phyloP scores from a whole-genome alignment of 2,329 filamentous ascomycete genomes.

The Claviceps pazoutovae region DNA sequence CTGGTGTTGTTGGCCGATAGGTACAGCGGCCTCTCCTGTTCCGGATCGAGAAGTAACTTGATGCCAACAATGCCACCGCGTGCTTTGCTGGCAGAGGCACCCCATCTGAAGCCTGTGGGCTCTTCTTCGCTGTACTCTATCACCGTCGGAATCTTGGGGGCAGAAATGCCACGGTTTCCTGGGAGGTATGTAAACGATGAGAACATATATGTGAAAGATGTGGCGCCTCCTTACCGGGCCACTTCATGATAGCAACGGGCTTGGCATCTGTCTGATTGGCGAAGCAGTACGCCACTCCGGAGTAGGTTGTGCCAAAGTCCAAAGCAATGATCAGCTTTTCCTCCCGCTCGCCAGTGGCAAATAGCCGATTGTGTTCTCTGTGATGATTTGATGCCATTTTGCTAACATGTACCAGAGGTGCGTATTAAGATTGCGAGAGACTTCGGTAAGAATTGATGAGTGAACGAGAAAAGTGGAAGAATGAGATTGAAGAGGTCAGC shows the following conservation, averaged over 20 bases:
- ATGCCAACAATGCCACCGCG: constrained; percentile 7
- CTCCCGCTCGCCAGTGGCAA: not conserved
- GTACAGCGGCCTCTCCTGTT: constrained; percentile 7
- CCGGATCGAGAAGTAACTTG: constrained; percentile 10
- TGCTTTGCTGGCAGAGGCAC: constrained; percentile 1
- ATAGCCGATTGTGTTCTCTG: not conserved
- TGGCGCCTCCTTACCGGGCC: constrained; percentile 8
- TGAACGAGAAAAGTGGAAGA: not conserved
- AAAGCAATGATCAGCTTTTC: constrained; percentile 35
- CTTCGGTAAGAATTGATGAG: not conserved
- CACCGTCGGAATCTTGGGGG: constrained; percentile 19
- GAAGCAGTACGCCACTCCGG: constrained; percentile 32
- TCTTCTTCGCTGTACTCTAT: constrained; percentile 19
- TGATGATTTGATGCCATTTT: not conserved
- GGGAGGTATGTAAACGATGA: constrained; percentile 28
- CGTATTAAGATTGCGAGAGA: not conserved
- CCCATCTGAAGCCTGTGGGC: constrained; percentile 24
- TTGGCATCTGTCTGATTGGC: constrained; percentile 9
- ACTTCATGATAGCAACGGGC: constrained; percentile 18
- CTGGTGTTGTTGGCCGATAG: constrained; percentile 2
- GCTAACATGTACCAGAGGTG: not conserved
- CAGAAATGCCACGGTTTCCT: constrained; percentile 23
- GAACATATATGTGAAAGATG: constrained; percentile 16
- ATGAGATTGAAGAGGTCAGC: not conserved
- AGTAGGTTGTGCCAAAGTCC: constrained; percentile 44